Base-by-base conservation (phyloP, 1,139 yeast species). In the Pichiaceae sp. region DNA sequence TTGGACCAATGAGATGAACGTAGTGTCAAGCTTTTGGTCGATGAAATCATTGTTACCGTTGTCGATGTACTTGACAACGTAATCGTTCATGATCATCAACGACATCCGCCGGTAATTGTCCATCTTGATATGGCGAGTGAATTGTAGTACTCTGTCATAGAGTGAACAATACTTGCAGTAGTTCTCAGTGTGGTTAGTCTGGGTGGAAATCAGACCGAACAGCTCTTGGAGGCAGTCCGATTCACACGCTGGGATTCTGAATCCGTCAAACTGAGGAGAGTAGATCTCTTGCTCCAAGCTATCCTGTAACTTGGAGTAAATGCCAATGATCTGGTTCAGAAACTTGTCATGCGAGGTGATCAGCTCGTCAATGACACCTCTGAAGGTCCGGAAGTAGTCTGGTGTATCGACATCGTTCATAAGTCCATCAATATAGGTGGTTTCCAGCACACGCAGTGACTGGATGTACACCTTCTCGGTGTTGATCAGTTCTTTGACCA, bases 381-480 rank as follows among this genome's bases (percentile, higher is more conserved):
- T 43, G 14, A 64, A 51, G 14, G 39, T 38, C 4, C 60, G 43
- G 12, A 58, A 46, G 12, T 63, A 62, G 3, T 55, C 44, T 31
- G 60, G 63, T 4, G 48, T 42, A 2, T 43, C 37, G 15, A 45
- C 45, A 17, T 46, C 50, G 14, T 47, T 48, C 20, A 54, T 43
- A 26, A 66, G 45, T 4, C 67, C 62, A 19, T 60, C 62, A 4
- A 67, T 44, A 45, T 69, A 70, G 37, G 52, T 61, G 21, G 48
- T 60, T 4, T 62, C 55, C 11, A 74, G 53, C 38, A 70, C 51
- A 28, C 59, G 58, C 33, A 75, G 49, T 2, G 70, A 66, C 28
- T 60, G 57, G 14, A 72, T 50, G 44, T 72, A 75, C 1, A 54
- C 56, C 20, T 59, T 60, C 48, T 75, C 81, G 15, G 73, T 72